Evolutionary conservation across 257 asterid genomes (phyloP), one percentile per base, ranked within the genome.

Genomic region (Gynochthodes officinalis): DNA sequence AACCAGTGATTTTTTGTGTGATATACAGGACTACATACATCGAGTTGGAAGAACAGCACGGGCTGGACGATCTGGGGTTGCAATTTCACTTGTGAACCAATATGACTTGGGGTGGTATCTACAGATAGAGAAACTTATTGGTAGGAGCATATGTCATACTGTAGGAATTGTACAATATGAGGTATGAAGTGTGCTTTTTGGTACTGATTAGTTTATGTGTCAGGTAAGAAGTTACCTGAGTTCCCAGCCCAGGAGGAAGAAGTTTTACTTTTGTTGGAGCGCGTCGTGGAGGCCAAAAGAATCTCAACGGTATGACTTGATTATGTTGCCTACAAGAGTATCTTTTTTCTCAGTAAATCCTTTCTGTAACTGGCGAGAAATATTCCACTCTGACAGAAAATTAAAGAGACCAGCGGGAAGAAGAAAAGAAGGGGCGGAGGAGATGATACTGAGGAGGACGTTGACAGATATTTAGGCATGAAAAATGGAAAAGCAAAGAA

Each of bases 41-140:
- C 76, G 97, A 62, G 98, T 93, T 23, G 98, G 98, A 75, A 89
- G 98, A 84, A 93, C 98, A 71, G 97, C 97, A 75, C 88, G 97
- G 60, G 98, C 98, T 61, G 98, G 98, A 33, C 85, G 97, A 43
- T 90, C 97, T 10, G 98, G 98, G n/a, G 83, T 90, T 63, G 96
- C 97, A 19, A 84, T 93, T 72, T 82, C 98, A 33, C 49, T 90
- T 55, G 87, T 87, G 75, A 90, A 87, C 78, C 98, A 93, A 82
- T 90, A 89, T 42, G 98, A 93, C 77, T 70, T 93, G 81, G 96
- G 87, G 78, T 90, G 95, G 97, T 93, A 83, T 81, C n/a, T 84
- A 60, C 96, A 89, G 79, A 93, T 90, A 70, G 97, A 93, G 85
- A 83, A 82, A 78, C 95, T 89, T 67, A 85, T 89, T 61, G 95